Conservation (phyloP, 257 asterid species). For the Mentha longifolia region DNA sequence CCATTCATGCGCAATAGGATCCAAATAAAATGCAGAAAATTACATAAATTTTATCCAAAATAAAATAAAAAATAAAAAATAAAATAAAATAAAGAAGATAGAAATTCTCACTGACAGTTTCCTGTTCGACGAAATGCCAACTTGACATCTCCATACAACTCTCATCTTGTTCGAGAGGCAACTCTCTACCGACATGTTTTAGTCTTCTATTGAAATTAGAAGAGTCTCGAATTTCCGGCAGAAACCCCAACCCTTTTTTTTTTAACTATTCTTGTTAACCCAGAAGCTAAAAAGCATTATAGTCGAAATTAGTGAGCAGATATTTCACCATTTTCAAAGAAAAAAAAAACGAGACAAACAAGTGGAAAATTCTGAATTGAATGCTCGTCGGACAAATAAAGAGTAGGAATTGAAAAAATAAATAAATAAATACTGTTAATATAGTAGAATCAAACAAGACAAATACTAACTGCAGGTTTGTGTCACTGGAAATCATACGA, state of each 20-base stretch:
- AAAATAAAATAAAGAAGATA: not conserved
- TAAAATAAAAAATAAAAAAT: no score
- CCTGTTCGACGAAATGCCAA: slow-evolving; percentile 14
- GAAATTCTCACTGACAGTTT: not conserved
- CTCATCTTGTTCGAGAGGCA: not conserved
- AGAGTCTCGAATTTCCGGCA: not conserved
- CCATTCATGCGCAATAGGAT: not conserved
- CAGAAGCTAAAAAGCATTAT: not conserved
- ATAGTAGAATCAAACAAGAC: no score
- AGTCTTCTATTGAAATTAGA: not conserved
- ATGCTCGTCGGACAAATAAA: no score
- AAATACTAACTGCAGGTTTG: no score
- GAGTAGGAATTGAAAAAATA: no score
- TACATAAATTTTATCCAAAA: not conserved
- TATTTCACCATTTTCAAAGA: no score
- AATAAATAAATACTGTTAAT: no score
- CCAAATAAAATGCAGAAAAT: not conserved
- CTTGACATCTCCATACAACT: not conserved
- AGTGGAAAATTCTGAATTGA: no score
- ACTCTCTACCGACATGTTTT: no score
- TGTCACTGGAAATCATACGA: not conserved
- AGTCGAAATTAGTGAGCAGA: no score
- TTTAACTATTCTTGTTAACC: not conserved
- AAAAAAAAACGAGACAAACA: no score
- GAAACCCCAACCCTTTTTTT: not conserved